These are phyloP conservation scores for Euphorbia schlechtendalii DNA, from an alignment of 441 rosid species.

Conservation along the genomic window DNA sequence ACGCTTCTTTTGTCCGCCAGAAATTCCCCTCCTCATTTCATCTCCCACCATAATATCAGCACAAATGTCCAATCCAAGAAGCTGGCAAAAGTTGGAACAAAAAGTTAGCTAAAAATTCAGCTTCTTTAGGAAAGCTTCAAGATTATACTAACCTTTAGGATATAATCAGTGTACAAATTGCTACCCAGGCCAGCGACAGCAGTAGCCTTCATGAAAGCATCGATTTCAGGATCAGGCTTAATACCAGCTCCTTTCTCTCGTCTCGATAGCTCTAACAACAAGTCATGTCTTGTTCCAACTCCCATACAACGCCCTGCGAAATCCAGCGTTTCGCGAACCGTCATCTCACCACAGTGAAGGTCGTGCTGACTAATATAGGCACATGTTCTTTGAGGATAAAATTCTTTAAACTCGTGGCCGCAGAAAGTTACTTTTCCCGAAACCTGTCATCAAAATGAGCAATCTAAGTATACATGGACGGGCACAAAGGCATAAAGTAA, in stretches of 20 bases:
- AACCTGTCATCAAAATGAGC: constrained; percentile 11
- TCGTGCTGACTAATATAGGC: no score
- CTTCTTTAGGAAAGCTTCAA: neutral
- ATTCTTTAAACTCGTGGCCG: constrained; percentile 62
- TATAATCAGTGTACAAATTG: constrained; percentile 71
- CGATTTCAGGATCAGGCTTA: constrained; percentile 68
- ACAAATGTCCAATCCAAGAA: constrained; percentile 55
- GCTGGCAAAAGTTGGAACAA: constrained; percentile 23
- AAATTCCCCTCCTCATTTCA: constrained; percentile 64
- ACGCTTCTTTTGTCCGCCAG: constrained; percentile 70
- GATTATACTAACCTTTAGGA: constrained; percentile 49
- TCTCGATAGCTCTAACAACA: constrained; percentile 59
- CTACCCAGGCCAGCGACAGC: constrained; percentile 63
- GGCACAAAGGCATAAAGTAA: no score
- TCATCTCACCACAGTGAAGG: no score
- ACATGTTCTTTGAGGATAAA: no score
- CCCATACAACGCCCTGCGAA: no score
- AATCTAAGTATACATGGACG: no score
- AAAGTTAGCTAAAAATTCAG: neutral
- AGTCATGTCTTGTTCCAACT: constrained; percentile 48
- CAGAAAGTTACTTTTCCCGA: constrained; percentile 48
- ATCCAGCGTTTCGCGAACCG: no score
- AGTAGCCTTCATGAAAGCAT: constrained; percentile 81
- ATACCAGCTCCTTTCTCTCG: constrained; percentile 64
- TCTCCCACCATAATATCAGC: constrained; percentile 58